Percentiles rank a stretch among this genome's conserved stretches.
Evolutionary conservation across 2,329 filamentous ascomycete genomes (phyloP).

Genomic region (Ceratocystiopsis sp.): DNA sequence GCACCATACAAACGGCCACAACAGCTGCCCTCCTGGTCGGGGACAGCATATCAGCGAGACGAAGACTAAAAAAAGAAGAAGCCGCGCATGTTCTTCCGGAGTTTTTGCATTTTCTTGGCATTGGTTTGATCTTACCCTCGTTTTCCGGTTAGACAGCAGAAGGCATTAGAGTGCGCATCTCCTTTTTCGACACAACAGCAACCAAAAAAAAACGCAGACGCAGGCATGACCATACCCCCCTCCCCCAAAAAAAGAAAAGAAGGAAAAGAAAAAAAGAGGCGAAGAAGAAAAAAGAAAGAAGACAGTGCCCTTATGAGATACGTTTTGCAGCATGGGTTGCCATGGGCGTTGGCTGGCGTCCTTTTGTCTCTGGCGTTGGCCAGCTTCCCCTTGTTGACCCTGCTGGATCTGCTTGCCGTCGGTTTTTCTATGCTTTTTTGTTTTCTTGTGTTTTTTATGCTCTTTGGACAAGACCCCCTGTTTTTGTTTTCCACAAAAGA

Average conservation of each 20-base stretch:
- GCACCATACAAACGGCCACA: too few relatives aligned
- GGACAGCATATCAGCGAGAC: not conserved
- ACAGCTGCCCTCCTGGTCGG: too few relatives aligned
- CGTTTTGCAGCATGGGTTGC: too few relatives aligned
- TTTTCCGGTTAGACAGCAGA: constrained; percentile 5
- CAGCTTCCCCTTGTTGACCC: too few relatives aligned
- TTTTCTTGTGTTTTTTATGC: not conserved
- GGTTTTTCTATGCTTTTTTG: not conserved
- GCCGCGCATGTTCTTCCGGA: not conserved
- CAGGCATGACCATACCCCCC: too few relatives aligned
- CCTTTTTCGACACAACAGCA: constrained; percentile 1
- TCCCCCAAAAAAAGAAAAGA: too few relatives aligned
- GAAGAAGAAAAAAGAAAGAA: too few relatives aligned
- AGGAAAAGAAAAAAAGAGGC: too few relatives aligned
- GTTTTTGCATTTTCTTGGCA: not conserved
- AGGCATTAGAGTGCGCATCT: constrained; percentile 7
- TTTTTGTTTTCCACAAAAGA: not conserved
- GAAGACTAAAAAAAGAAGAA: not conserved
- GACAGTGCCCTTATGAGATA: too few relatives aligned
- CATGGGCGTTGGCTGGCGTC: too few relatives aligned
- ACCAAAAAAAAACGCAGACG: not conserved
- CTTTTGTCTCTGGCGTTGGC: not conserved
- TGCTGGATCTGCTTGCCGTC: not conserved
- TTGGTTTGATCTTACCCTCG: not conserved
- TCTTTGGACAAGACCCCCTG: not conserved